These are phyloP conservation scores for Scedosporium apiospermum DNA, from an alignment of 2,329 filamentous ascomycete species.

Conservation along the genomic window DNA sequence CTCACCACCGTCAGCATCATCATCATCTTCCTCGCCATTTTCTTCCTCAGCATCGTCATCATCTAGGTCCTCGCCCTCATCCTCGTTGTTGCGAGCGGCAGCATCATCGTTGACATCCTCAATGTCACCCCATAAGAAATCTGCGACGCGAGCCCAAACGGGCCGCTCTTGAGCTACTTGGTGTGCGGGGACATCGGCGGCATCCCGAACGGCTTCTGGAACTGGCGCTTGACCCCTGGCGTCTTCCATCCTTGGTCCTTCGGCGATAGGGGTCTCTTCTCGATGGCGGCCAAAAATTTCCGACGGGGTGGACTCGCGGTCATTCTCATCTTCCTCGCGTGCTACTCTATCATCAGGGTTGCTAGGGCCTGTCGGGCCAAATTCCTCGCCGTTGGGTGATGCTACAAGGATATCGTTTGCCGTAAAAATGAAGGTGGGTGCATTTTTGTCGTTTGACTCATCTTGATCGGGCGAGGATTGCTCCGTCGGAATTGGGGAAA, in stretches of 20 bases:
- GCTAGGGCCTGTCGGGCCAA: background rate
- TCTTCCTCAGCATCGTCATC: conserved; percentile 21
- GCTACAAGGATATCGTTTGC: background rate
- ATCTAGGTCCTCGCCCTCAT: conserved; percentile 29
- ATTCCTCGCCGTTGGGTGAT: background rate
- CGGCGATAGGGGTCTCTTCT: background rate
- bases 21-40: conserved; percentile 31
- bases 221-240: background rate
- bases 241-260: background rate
- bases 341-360: background rate
- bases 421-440: background rate
- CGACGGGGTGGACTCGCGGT: background rate
- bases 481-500: conserved; percentile 21
- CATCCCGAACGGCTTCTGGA: conserved; percentile 6
- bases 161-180: background rate
- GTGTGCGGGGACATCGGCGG: conserved; percentile 3
- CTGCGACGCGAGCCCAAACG: conserved; percentile 25
- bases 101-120: conserved; percentile 23
- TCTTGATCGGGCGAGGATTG: background rate
- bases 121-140: conserved; percentile 55
- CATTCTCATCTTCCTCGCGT: background rate
- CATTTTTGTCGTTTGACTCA: background rate
- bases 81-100: conserved; percentile 44
- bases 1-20: conserved; percentile 29
- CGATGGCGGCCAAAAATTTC: background rate